Base-by-base conservation (phyloP, 2,329 filamentous ascomycete species). In the Plectosphaerella sp. region DNA sequence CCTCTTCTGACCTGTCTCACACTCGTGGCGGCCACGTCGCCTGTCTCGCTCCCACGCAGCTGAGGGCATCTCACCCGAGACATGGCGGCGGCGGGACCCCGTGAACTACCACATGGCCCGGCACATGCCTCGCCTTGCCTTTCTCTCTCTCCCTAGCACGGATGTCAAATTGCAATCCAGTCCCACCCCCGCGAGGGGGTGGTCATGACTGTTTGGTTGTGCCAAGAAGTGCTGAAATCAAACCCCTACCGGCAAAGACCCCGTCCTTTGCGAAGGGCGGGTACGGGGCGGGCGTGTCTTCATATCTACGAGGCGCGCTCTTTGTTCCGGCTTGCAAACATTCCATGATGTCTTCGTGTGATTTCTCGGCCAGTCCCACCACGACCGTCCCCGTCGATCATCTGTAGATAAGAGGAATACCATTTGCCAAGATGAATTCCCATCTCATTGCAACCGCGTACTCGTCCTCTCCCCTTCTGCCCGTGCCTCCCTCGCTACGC, bases 101-200 rank as follows among this genome's bases (percentile, higher is more conserved):
- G 28, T 33, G 28, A 33, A 33, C 28, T 33, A 12, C 28, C 28
- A 12, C 28, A 33, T 33, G 28, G 28, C 28, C 28, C 8, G 28
- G 28, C 28, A 12, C 28, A 33, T 33, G 28, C 28, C 28, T 33
- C 28, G 8, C 28, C 8, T 10, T 33, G 11, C 22, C 22, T 22
- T 42, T 9, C 7, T 7, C 41, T 24, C 15, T 28, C 50, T 43
- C 18, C 33, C 60, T 74, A 93, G 92, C 92, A 96, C 89, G 88
- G 89, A 96, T 96, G 91, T 97, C 91, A 96, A 96, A 96, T 96
- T 97, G 85, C 92, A 94, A 93, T 88, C 78, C 83, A 83, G 86
- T 85, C 86, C 71, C 71, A 20, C 50, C 54, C 69, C 70, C 73
- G 59, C 63, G 16, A 4, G 69, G 56, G 56, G 48, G 51, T 57